A percentile compares a stretch with the other conserved stretches of the same genome.
phyloP scores from a whole-genome alignment of 371 early-diverging fungal species.

The Actinomortierella ambigua region DNA sequence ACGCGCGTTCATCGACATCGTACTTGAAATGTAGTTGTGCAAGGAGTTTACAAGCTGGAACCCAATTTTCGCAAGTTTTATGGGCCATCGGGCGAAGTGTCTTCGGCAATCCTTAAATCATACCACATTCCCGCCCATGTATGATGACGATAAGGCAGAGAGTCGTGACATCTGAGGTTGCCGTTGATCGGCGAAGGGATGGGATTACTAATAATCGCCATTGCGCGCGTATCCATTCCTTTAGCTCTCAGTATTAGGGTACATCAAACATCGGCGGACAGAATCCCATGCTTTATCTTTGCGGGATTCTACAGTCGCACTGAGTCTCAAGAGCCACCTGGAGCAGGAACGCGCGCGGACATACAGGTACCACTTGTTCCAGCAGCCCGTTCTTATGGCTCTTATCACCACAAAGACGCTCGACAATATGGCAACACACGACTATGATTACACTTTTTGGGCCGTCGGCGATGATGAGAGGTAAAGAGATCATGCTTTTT shows the following conservation, averaged over 20 bases:
- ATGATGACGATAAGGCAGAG: background rate
- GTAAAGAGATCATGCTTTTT: conserved; percentile 2
- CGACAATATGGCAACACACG: conserved; percentile 35
- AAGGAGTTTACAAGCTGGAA: conserved; percentile 40
- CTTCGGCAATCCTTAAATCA: conserved; percentile 19
- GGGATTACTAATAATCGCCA: background rate
- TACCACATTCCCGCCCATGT: conserved; percentile 41
- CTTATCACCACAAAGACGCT: conserved; percentile 39
- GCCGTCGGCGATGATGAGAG: conserved; percentile 28
- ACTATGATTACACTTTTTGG: conserved; percentile 44
- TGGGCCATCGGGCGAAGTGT: conserved; percentile 28
- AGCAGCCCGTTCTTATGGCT: conserved; percentile 18
- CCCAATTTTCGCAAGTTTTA: conserved; percentile 39
- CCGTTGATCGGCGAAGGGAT: background rate
- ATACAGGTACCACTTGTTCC: conserved; percentile 14
- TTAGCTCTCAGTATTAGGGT: conserved; percentile 36
- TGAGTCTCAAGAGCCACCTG: conserved; percentile 29
- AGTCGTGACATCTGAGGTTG: background rate
- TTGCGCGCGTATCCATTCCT: background rate
- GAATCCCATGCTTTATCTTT: conserved; percentile 32
- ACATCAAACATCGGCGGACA: conserved; percentile 37
- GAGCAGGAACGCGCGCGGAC: conserved; percentile 21
- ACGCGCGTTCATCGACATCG: no score
- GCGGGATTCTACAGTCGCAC: conserved; percentile 30
- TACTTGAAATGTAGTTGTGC: conserved; percentile 15